Conservation (phyloP, 2,329 filamentous ascomycete species). For the Colletotrichum cereale region DNA sequence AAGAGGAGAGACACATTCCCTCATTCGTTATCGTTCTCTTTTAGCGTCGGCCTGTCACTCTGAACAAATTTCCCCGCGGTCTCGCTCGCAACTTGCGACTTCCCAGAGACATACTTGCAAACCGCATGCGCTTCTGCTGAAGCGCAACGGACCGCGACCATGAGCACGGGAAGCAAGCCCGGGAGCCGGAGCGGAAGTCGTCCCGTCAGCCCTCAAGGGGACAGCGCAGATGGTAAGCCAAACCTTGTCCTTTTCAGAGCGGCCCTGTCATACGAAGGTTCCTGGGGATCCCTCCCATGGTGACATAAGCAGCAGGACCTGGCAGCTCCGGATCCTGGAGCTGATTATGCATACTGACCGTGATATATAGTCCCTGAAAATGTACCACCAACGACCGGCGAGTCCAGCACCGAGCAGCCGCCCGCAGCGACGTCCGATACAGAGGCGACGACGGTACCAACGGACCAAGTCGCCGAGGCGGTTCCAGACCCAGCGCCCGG, state of each 20-base stretch:
- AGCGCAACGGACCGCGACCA: neutral
- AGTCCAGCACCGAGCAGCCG: neutral
- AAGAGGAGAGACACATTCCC: neutral
- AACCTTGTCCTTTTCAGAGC: neutral
- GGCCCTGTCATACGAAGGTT: neutral
- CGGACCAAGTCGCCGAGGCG: neutral
- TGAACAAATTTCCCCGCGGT: neutral
- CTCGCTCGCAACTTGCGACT: neutral
- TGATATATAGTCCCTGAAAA: neutral
- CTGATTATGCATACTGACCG: neutral
- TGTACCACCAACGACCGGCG: neutral
- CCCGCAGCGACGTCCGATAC: neutral
- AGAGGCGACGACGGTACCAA: neutral
- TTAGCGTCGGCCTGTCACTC: neutral
- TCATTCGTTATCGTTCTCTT: neutral
- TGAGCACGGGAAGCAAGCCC: constrained; percentile 7
- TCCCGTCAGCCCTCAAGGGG: constrained; percentile 11
- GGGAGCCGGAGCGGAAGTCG: constrained; percentile 1
- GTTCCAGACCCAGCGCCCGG: neutral
- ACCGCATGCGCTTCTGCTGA: neutral
- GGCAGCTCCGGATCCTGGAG: neutral
- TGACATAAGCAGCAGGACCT: neutral
- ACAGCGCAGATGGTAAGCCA: constrained; percentile 13
- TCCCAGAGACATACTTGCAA: neutral
- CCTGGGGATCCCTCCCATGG: neutral